phyloP scores from a whole-genome alignment of 2,329 filamentous ascomycete species.

The Fusarium pseudoanthophilum region DNA sequence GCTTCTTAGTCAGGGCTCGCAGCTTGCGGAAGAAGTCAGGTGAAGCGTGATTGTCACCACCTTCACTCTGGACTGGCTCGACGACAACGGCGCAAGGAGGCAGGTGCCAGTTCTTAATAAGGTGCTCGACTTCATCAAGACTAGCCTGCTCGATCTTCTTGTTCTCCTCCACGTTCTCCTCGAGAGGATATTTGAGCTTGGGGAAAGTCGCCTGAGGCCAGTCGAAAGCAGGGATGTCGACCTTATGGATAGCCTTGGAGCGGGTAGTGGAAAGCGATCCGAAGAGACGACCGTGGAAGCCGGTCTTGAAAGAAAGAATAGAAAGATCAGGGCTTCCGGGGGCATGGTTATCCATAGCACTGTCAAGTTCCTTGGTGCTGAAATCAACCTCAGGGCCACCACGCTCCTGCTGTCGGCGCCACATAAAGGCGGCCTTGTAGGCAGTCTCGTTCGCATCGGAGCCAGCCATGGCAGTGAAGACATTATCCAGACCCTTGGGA shows the following conservation, averaged over 20 bases:
- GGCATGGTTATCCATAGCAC: slow-evolving; percentile 81
- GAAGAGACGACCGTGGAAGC: slow-evolving; percentile 91
- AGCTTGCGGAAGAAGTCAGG: slow-evolving; percentile 88
- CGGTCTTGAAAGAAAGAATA: slow-evolving; percentile 88
- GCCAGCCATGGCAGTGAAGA: slow-evolving; percentile 89
- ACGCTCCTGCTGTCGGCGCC: slow-evolving; percentile 82
- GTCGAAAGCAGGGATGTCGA: slow-evolving; percentile 94
- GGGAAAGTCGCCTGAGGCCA: slow-evolving; percentile 95
- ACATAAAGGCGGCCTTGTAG: slow-evolving; percentile 97
- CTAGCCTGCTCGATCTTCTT: slow-evolving; percentile 82
- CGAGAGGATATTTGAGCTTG: slow-evolving; percentile 84
- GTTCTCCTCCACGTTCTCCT: slow-evolving; percentile 83
- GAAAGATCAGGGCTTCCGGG: slow-evolving; percentile 82
- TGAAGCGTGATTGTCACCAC: slow-evolving; percentile 93
- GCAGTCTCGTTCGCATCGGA: slow-evolving; percentile 95
- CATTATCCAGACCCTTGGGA: slow-evolving; percentile 84
- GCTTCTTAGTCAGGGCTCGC: slow-evolving; percentile 79
- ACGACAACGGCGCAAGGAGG: slow-evolving; percentile 85
- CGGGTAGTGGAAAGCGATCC: slow-evolving; percentile 88
- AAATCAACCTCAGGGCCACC: slow-evolving; percentile 83
- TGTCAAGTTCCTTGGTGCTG: slow-evolving; percentile 77
- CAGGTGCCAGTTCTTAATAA: slow-evolving; percentile 81
- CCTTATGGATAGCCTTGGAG: slow-evolving; percentile 93
- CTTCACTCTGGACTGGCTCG: slow-evolving; percentile 93
- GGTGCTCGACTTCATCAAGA: slow-evolving; percentile 82